These are phyloP conservation scores for Nigrospora osmanthi DNA, from an alignment of 2,329 filamentous ascomycete species.

Conservation along the genomic window DNA sequence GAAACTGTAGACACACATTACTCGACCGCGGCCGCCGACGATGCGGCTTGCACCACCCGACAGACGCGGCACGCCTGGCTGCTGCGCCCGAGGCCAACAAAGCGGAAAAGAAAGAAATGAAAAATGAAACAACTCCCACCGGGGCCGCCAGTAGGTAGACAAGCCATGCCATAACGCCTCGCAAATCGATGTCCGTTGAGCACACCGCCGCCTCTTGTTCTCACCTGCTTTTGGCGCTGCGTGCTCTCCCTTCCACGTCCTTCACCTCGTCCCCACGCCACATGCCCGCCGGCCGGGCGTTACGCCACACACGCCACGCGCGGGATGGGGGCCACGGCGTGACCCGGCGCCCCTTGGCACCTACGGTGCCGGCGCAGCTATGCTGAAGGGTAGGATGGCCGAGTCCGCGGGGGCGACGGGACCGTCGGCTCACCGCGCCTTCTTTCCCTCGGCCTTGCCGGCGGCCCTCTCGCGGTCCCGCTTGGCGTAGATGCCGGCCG, in stretches of 20 bases:
- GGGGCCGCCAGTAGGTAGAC: too few species aligned
- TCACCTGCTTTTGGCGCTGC: too few species aligned
- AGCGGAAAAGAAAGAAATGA: too few species aligned
- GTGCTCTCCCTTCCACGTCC: too few species aligned
- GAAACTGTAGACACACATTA: conserved; percentile 2
- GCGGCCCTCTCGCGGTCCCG: conserved; percentile 52
- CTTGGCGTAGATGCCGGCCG: conserved; percentile 85
- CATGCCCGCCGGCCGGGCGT: too few species aligned
- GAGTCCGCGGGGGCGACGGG: neutral
- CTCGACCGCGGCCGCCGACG: neutral
- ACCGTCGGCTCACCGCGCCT: conserved; percentile 32
- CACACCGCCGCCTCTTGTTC: conserved; percentile 2
- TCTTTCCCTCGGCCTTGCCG: conserved; percentile 36
- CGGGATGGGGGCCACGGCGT: too few species aligned
- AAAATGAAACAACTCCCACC: neutral
- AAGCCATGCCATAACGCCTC: conserved; percentile 1
- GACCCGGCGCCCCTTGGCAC: too few species aligned
- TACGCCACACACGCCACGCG: too few species aligned
- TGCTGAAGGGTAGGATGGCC: neutral
- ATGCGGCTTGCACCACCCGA: too few species aligned
- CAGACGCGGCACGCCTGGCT: too few species aligned
- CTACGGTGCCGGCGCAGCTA: neutral
- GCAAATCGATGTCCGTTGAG: conserved; percentile 5
- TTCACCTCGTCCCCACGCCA: too few species aligned
- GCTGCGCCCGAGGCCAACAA: too few species aligned